phyloP scores from a whole-genome alignment of 2,329 filamentous ascomycete species.

The Lasiodiplodia theobromae region DNA sequence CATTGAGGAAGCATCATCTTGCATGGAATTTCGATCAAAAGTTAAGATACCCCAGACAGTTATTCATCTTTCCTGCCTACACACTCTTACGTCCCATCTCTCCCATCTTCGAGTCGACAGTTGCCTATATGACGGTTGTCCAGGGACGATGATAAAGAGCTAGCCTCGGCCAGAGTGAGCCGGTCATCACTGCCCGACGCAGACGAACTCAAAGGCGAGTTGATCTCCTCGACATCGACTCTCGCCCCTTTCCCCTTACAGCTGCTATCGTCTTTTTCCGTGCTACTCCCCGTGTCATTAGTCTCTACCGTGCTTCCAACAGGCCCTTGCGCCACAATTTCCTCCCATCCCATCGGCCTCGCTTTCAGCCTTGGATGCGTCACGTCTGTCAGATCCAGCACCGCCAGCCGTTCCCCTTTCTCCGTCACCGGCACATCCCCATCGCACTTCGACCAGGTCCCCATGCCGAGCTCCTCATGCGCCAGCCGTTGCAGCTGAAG shows the following conservation, averaged over 20 bases:
- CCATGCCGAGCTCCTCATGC: constrained; percentile 7
- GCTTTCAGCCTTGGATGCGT: constrained; percentile 11
- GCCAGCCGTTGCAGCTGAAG: constrained; percentile 31
- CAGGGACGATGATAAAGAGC: neutral
- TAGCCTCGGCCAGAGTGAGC: neutral
- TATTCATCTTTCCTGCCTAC: constrained; percentile 16
- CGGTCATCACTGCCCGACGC: neutral
- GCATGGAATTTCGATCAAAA: constrained; percentile 7
- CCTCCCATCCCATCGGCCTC: neutral
- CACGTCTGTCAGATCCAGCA: constrained; percentile 22
- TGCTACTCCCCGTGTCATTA: neutral
- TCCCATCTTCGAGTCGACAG: neutral
- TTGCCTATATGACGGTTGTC: neutral
- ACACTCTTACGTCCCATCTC: neutral
- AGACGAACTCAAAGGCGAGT: neutral
- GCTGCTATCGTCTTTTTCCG: neutral
- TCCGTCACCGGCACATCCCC: constrained; percentile 21
- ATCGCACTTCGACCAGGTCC: constrained; percentile 29
- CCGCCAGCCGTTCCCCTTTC: constrained; percentile 18
- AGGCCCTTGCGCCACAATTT: neutral
- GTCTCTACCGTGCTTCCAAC: neutral
- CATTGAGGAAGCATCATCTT: neutral
- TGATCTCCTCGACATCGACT: neutral
- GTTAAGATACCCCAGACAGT: constrained; percentile 23
- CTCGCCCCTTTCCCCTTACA: neutral